phyloP scores from a whole-genome alignment of 768 basidiomycete genomes.

The Auricularia sp. region DNA sequence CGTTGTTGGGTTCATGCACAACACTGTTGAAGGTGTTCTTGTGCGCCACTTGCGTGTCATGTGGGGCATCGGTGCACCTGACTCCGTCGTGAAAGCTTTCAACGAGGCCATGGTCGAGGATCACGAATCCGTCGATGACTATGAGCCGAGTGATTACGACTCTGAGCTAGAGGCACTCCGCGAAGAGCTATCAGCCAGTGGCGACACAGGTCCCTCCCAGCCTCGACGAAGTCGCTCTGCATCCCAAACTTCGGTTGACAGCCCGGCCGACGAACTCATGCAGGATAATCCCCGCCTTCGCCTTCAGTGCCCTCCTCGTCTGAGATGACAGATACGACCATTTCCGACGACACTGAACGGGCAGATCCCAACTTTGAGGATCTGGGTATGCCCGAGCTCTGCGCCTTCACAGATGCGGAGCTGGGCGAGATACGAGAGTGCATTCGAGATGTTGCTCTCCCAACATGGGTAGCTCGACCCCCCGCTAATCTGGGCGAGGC shows the following conservation, averaged over 20 bases:
- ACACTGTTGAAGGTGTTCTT: constrained; percentile 20
- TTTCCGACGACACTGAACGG: neutral
- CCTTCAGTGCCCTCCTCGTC: too few relatives aligned
- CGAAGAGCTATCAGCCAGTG: neutral
- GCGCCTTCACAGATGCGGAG: neutral
- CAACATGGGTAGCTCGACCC: neutral
- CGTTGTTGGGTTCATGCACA: constrained; percentile 24
- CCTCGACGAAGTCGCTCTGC: neutral
- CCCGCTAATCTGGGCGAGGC: neutral
- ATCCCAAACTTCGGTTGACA: neutral
- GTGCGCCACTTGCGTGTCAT: constrained; percentile 15
- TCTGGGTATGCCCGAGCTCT: neutral
- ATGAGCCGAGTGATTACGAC: neutral
- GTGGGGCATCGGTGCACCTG: constrained; percentile 10
- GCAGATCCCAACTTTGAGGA: neutral
- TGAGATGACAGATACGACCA: neutral
- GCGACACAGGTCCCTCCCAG: too few relatives aligned
- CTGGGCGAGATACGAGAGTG: constrained; percentile 9
- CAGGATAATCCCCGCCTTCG: neutral
- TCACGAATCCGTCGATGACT: neutral
- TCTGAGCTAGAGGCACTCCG: neutral
- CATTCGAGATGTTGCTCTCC: constrained; percentile 10
- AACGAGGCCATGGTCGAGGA: neutral
- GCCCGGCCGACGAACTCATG: neutral
- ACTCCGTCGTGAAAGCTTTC: neutral